Percentiles rank a stretch among this genome's conserved stretches.
phyloP scores from a whole-genome alignment of 2,329 filamentous ascomycete species.

The Talaromyces sp. region DNA sequence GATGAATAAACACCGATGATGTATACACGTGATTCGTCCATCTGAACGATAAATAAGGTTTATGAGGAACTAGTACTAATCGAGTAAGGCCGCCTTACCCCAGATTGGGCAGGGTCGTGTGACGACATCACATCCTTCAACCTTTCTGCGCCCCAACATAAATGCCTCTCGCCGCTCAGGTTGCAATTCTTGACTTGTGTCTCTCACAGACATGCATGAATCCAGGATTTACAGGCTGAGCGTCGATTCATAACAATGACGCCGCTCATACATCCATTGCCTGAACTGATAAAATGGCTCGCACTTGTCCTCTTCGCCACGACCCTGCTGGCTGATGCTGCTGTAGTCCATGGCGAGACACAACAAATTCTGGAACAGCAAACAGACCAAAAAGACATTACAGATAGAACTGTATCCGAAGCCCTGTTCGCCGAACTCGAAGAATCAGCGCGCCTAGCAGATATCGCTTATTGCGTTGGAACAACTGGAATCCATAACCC shows the following conservation, averaged over 20 bases:
- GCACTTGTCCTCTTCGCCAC: neutral
- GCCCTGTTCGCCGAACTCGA: constrained; percentile 77
- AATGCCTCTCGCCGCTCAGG: neutral
- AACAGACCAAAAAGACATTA: neutral
- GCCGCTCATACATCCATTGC: neutral
- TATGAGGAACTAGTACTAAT: neutral
- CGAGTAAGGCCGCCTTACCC: constrained; percentile 1
- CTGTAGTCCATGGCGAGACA: neutral
- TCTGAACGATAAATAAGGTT: constrained; percentile 1
- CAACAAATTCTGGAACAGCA: neutral
- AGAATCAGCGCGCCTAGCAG: constrained; percentile 84
- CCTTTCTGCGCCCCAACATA: neutral
- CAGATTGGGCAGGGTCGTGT: constrained; percentile 15
- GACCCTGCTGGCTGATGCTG: neutral
- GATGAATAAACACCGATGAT: neutral
- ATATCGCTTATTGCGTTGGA: constrained; percentile 92
- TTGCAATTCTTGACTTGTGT: neutral
- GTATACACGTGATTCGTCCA: neutral
- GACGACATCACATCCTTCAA: constrained; percentile 6
- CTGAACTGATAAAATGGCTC: neutral
- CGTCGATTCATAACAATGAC: neutral
- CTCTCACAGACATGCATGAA: neutral
- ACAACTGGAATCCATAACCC: constrained; percentile 76
- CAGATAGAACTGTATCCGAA: constrained; percentile 49
- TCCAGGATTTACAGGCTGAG: neutral